Base-by-base conservation (phyloP, 441 rosid species). In the Sinapis alba region DNA sequence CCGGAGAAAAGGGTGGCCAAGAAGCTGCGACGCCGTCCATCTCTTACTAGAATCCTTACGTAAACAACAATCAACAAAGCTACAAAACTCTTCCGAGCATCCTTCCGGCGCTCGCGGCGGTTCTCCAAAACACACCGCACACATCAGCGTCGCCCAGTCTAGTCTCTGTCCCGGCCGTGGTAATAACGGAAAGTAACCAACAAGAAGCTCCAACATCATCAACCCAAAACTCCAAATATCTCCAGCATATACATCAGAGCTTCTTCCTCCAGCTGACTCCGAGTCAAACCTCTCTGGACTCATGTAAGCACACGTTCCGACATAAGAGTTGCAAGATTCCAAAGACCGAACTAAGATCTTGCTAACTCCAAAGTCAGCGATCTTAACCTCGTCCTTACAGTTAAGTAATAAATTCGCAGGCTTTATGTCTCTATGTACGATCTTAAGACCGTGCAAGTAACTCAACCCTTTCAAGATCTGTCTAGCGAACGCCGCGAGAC, bases 231-330 rank as follows among this genome's bases (percentile, higher is more conserved):
- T 90, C 99, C 99, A 93, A 0, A 95, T 82, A 83, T 95, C 99
- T 0, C 90, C 98, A 0, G 98, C 92, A 67, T 84, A 93, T 0
- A 93, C 86, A 59, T 93, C 82, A 32, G 88, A 88, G 43, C 83
- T 86, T 3, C 91, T 93, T 1, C 95, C 92, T 15, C 87, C 99
- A 7, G 11, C 36, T 2, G 36, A 32, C 36, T 32, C 36, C 0
- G 97, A 93, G 57, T 95, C 98, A 59, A 95, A 93, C 43, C 98
- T 68, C 74, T 95, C 99, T 0, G 97, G 99, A 21, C 98, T 91
- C 99, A 95, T 93, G 51, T 95, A 95, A 27, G 99, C 99, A 63
- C 96, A 92, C 7, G 99, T 95, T 0, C 99, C 99, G 1, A 95
- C 97, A 32, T 91, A 95, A 3, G 97, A 93, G 54, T 93, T 90